Percentiles rank a stretch among this genome's conserved stretches.
Conservation (phyloP, 2,329 filamentous ascomycete genomes). For the Nemania serpens region DNA sequence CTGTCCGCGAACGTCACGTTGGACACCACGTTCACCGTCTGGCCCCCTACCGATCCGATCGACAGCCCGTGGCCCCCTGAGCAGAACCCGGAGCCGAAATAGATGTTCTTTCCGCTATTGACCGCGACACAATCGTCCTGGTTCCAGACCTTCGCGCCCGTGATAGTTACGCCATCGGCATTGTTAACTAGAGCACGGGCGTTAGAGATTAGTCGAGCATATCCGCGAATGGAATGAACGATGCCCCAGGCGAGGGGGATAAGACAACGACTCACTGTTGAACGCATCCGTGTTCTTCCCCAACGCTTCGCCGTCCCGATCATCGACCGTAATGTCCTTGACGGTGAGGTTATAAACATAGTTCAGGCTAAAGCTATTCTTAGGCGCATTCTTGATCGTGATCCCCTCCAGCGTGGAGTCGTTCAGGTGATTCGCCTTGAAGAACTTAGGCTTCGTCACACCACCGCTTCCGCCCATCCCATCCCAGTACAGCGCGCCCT, state of each 20-base stretch:
- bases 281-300: slow-evolving; percentile 63
- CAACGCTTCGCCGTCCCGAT: slow-evolving; percentile 54
- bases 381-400: slow-evolving; percentile 54
- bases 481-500: slow-evolving; percentile 65
- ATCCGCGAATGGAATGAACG: not conserved
- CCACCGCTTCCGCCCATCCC: slow-evolving; percentile 62
- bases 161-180: slow-evolving; percentile 54
- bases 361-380: slow-evolving; percentile 52
- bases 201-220: not conserved
- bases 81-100: slow-evolving; percentile 50
- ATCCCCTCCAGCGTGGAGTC: slow-evolving; percentile 49
- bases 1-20: slow-evolving; percentile 56
- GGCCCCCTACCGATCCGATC: slow-evolving; percentile 28
- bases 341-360: slow-evolving; percentile 48
- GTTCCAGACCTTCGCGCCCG: slow-evolving; percentile 57
- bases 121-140: slow-evolving; percentile 65
- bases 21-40: slow-evolving; percentile 53
- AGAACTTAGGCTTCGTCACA: slow-evolving; percentile 69
- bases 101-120: slow-evolving; percentile 56
- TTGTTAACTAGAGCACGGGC: slow-evolving; percentile 42
- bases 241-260: not conserved
- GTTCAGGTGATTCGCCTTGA: slow-evolving; percentile 57
- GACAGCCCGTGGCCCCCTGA: slow-evolving; percentile 57
- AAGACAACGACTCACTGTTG: slow-evolving; percentile 40
- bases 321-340: slow-evolving; percentile 48